These are phyloP conservation scores for Cryphonectria parasitica DNA, from an alignment of 2,329 filamentous ascomycete genomes.

Conservation along the genomic window DNA sequence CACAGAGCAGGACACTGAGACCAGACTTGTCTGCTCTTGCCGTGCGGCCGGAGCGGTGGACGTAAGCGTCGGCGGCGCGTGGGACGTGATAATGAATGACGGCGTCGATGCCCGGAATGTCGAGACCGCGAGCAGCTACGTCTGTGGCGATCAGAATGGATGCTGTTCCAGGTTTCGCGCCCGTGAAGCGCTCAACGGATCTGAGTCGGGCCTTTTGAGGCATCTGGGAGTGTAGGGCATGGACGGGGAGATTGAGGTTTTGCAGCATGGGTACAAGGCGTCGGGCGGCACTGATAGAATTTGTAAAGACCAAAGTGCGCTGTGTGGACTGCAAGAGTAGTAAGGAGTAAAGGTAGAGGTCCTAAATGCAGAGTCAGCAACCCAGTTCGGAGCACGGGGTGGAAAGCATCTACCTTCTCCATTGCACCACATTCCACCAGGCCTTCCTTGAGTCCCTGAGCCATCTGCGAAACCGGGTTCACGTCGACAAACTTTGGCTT, in stretches of 20 bases:
- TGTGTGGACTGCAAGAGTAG: slow-evolving; percentile 80
- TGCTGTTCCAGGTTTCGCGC: slow-evolving; percentile 53
- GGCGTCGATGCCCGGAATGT: slow-evolving; percentile 87
- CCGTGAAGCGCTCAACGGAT: slow-evolving; percentile 86
- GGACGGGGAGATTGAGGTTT: slow-evolving; percentile 75
- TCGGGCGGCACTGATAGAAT: slow-evolving; percentile 91
- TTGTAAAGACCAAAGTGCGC: slow-evolving; percentile 89
- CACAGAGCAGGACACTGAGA: slow-evolving; percentile 84
- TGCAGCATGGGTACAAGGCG: slow-evolving; percentile 84
- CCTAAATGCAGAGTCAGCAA: slow-evolving; percentile 50
- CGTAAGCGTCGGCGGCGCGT: slow-evolving; percentile 87
- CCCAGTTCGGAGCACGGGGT: neutral
- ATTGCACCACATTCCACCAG: slow-evolving; percentile 89
- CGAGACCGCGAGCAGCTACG: slow-evolving; percentile 89
- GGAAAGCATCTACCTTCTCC: slow-evolving; percentile 69
- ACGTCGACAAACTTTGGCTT: slow-evolving; percentile 90
- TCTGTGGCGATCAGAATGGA: slow-evolving; percentile 89
- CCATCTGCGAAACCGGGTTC: slow-evolving; percentile 89
- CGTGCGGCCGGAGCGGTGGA: slow-evolving; percentile 92
- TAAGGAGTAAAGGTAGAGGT: slow-evolving; percentile 89
- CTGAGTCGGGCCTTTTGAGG: slow-evolving; percentile 92
- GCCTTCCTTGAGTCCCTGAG: slow-evolving; percentile 81
- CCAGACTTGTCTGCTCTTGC: slow-evolving; percentile 80
- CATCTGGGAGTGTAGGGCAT: slow-evolving; percentile 92
- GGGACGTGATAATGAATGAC: slow-evolving; percentile 96